Percentiles rank a stretch among this genome's conserved stretches.
Evolutionary conservation across 768 basidiomycete species (phyloP).

Genomic region (Hirschioporus abietinus): DNA sequence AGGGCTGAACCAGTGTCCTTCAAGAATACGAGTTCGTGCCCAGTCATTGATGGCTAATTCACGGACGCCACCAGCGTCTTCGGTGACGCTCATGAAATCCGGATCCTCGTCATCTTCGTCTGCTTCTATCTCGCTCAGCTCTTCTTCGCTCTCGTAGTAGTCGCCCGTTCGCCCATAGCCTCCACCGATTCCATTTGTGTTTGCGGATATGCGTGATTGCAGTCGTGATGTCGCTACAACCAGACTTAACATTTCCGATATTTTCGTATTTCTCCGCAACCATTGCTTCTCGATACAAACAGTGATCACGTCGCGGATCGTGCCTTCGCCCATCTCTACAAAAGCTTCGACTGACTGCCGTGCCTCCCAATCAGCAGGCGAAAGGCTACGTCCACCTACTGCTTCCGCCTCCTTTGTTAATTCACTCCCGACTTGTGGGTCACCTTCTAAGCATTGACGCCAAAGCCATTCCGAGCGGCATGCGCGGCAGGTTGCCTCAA

Average conservation of each 20-base stretch:
- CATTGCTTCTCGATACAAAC: slow-evolving; percentile 68
- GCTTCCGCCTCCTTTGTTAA: slow-evolving; percentile 47
- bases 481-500: slow-evolving; percentile 61
- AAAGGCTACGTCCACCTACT: slow-evolving; percentile 37
- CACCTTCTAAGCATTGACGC: slow-evolving; percentile 25
- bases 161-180: slow-evolving; percentile 22
- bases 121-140: slow-evolving; percentile 27
- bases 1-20: slow-evolving; percentile 73
- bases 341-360: slow-evolving; percentile 66
- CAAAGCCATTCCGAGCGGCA: slow-evolving; percentile 67
- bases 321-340: slow-evolving; percentile 68
- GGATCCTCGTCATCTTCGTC: slow-evolving; percentile 40
- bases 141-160: slow-evolving; percentile 28
- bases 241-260: slow-evolving; percentile 61
- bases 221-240: slow-evolving; percentile 56
- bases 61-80: slow-evolving; percentile 40
- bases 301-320: slow-evolving; percentile 51
- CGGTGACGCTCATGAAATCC: slow-evolving; percentile 30
- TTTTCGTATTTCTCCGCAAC: slow-evolving; percentile 59
- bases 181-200: neutral
- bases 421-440: neutral
- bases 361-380: slow-evolving; percentile 56
- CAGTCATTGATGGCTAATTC: slow-evolving; percentile 65
- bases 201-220: slow-evolving; percentile 29
- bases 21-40: slow-evolving; percentile 65